Percentiles rank a stretch among this genome's conserved stretches.
Conservation (phyloP, 2,329 filamentous ascomycete genomes). For the Macrophomina tecta region DNA sequence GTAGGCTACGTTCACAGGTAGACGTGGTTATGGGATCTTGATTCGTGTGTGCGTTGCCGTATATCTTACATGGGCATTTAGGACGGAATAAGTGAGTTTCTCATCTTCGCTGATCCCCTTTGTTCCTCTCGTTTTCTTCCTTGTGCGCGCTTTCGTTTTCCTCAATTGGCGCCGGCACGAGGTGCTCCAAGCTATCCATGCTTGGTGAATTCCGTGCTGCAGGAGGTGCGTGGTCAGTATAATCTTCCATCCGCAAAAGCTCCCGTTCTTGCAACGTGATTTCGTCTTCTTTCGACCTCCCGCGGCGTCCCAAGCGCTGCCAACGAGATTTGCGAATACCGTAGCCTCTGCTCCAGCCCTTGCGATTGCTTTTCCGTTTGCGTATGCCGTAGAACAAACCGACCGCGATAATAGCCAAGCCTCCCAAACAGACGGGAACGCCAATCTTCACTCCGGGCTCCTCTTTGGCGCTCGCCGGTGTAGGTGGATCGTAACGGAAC, state of each 20-base stretch:
- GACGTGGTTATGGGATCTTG: too few relatives aligned
- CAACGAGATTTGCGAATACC: slow-evolving; percentile 43
- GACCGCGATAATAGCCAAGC: slow-evolving; percentile 45
- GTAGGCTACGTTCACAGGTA: too few relatives aligned
- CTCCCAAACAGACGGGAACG: slow-evolving; percentile 47
- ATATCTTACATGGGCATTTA: background rate
- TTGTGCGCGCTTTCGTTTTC: slow-evolving; percentile 42
- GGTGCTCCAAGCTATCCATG: slow-evolving; percentile 37
- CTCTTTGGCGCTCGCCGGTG: slow-evolving; percentile 30
- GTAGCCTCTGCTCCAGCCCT: slow-evolving; percentile 46
- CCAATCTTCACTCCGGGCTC: slow-evolving; percentile 34
- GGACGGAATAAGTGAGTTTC: slow-evolving; percentile 30
- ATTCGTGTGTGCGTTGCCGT: too few relatives aligned
- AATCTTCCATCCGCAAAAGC: slow-evolving; percentile 17
- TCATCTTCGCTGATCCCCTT: slow-evolving; percentile 31
- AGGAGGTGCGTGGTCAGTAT: slow-evolving; percentile 27
- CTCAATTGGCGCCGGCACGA: slow-evolving; percentile 29
- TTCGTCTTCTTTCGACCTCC: slow-evolving; percentile 35
- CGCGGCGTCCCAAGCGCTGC: slow-evolving; percentile 41
- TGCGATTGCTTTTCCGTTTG: slow-evolving; percentile 45
- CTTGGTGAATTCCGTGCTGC: slow-evolving; percentile 3
- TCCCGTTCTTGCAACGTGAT: slow-evolving; percentile 41
- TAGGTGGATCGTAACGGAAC: slow-evolving; percentile 42
- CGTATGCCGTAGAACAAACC: slow-evolving; percentile 51
- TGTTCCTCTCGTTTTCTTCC: slow-evolving; percentile 46